Evolutionary conservation across 208 protist genomes (phyloP), one percentile per base, ranked within the genome.

Genomic region (Trypanosomatidae sp.): DNA sequence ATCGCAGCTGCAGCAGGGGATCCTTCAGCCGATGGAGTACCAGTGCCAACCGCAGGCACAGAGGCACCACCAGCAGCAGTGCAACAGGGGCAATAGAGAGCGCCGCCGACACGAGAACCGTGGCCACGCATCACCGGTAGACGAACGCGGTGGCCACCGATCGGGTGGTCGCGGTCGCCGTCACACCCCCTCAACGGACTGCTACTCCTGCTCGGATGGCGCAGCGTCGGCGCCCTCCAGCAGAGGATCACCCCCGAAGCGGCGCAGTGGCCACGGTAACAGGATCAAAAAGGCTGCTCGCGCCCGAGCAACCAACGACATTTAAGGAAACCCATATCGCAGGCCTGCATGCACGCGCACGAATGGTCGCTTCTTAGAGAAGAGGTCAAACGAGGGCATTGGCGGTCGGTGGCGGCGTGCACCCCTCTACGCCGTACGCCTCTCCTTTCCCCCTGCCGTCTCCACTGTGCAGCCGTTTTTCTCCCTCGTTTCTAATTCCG

Each of bases 1-100:
- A 25, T 69, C 69, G n/a, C 73, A 75, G 30, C 67, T 67, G 64
- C 66, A 25, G 46, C 66, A 69, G 46, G 13, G 64, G 39, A 66
- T 30, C 7, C n/a, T 73, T 55, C 22, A 62, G 19, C 58, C 53
- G 43, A 59, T 52, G 28, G 17, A 8, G 25, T 28, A 69, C 58
- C 19, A 52, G 17, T 12, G 64, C 56, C 17, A 67, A 46, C 41
- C 44, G 41, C 67, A 47, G n/a, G 12, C 44, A 39, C n/a, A 39
- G 56, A 60, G n/a, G 39, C 41, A 50, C n/a, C 39, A 3, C 6
- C 46, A 39, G 39, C 10, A 64, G 52, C 52, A 50, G n/a, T 19
- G 43, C 12, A 50, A 12, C 8, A 2, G 46, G 12, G 66, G 47
- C 19, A n/a, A 41, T 30, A 56, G 30, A n/a, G 39, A 19, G 15